Base-by-base conservation (phyloP, 768 basidiomycete genomes). In the Xerocomus brunneocitrinus region DNA sequence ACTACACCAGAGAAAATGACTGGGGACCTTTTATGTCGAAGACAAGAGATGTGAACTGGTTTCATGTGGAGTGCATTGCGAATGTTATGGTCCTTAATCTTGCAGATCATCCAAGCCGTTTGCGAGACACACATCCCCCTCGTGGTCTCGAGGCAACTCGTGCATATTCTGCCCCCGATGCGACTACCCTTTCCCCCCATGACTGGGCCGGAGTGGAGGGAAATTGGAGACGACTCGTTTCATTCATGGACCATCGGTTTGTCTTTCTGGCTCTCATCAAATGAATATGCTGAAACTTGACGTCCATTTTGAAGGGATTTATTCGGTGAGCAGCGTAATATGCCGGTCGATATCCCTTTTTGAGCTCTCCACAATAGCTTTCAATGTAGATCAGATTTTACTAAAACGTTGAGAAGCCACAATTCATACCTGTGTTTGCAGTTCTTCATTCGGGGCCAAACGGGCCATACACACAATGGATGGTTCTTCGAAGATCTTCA, bases 201-300 rank as follows among this genome's bases (percentile, higher is more conserved):
- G 87, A 89, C 63, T 90, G 89, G 89, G 86, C 87, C n/a, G 86
- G 86, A 10, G 77, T 89, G 3, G 81, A 84, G 66, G 87, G 87
- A 7, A 78, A 74, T n/a, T 91, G 88, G 88, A 74, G 79, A 57
- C 73, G 88, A 66, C 81, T 83, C 55, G 81, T 89, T 19, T 87
- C 80, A 55, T 89, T 44, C 60, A 83, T 89, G 84, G 88, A 89
- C 70, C 87, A 88, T 66, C 27, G 43, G 85, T 85, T 53, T 28
- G 67, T 57, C 31, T 14, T 32, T 28, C 19, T 4, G 19, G 19
- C 19, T 27, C 35, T 47, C 22, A 5, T 28, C 31, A 27, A 75
- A 76, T 27, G 74, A 77, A 52, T 48, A 73, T 19, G 68, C 16
- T 39, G 56, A 30, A 19, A 19, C 19, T 16, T 16, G 31, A 22